Evolutionary conservation across 495 filamentous ascomycete genomes (phyloP), one percentile per base, ranked within the genome.

Genomic region (Xylaria nigripes): DNA sequence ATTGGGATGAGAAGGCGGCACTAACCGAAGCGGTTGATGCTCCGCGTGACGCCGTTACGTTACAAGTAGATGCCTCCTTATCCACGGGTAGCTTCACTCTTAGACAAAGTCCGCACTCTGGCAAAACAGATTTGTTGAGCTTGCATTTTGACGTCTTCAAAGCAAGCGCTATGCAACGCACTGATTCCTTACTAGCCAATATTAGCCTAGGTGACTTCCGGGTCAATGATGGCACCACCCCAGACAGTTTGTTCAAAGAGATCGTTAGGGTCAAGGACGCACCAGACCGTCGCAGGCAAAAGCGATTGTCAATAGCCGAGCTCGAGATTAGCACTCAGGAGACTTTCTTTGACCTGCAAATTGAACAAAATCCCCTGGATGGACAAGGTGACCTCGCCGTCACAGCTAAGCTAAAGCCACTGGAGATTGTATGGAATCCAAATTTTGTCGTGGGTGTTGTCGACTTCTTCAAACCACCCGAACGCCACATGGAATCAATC

Each of bases 401-500:
- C 16, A 95, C 85, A 9, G 83, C 90, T 55, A 95, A 95, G 69
- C 72, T 97, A 49, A 96, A 94, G 70, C 90, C 89, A 61, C 86
- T 97, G 54, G 94, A 97, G 71, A 86, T 98, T 48, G 87, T 97
- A 42, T 97, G 95, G 72, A 98, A 98, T 63, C 93, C 93, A 15
- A 85, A 81, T 54, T 95, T 97, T 58, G 71, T 97, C 2, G 83
- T 95, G 21, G 90, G 90, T 43, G 83, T 96, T 25, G 86, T 83
- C 48, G 87, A 86, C 53, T 98, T 98, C 73, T 97, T 98, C 75
- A 86, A 91, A 50, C 93, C 93, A 4, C 94, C 93, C 1, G 88
- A 96, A 68, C 78, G 89, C 53, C 94, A 98, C 66, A 96, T 97
- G 93, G 93, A 98, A 68, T 96, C 92, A 19, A 95, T 98, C 61